Conservation (phyloP, 73 alveolate genomes). For the Paramecium sonneborni region DNA sequence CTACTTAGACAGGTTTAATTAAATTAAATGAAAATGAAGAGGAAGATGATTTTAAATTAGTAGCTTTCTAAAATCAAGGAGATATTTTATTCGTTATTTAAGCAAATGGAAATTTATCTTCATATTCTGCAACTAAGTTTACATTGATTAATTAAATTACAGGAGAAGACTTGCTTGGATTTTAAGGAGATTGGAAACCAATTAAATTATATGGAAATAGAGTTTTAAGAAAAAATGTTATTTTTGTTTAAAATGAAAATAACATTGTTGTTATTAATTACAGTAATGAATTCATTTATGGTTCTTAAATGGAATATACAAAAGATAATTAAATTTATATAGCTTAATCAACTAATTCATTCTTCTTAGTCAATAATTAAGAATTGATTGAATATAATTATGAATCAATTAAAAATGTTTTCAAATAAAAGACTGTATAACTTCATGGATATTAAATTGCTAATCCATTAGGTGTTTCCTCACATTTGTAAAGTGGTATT, state of each 20-base stretch:
- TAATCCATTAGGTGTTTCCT: not conserved
- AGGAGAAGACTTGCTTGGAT: not conserved
- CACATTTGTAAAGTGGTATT: not conserved
- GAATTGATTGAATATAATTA: not conserved
- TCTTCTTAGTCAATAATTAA: not conserved
- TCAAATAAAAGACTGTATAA: not conserved
- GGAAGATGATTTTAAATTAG: not conserved
- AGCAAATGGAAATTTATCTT: not conserved
- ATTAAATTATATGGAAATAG: slow-evolving; percentile 9
- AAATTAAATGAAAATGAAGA: not conserved
- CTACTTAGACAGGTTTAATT: not conserved
- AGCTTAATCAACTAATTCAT: not conserved
- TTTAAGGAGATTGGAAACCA: not conserved
- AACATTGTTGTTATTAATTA: not conserved
- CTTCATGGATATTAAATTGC: not conserved
- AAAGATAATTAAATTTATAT: not conserved
- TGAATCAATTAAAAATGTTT: not conserved
- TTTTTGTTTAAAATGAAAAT: not conserved
- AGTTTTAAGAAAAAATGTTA: not conserved
- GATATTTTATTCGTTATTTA: not conserved
- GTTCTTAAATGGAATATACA: not conserved
- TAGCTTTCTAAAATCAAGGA: slow-evolving; percentile 1
- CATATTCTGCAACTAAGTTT: not conserved
- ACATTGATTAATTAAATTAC: not conserved
- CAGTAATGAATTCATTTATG: not conserved